These are phyloP conservation scores for Melocanna baccifera DNA, from an alignment of 176 grass and related monocot species.

Conservation along the genomic window DNA sequence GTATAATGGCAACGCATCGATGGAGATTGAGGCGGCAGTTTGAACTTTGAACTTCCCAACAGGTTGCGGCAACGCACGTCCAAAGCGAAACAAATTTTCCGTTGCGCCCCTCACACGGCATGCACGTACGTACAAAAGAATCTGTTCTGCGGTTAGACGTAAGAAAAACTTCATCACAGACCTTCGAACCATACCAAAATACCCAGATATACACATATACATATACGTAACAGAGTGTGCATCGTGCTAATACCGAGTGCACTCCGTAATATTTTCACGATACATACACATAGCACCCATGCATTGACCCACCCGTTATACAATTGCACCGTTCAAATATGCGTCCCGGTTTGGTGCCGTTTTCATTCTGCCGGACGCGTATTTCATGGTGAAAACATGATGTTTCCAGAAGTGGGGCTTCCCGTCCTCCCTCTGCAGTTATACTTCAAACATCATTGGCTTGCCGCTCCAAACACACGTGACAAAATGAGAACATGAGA, in stretches of 20 bases:
- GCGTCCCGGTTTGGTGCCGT: neutral
- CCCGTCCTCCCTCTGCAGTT: neutral
- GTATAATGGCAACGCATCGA: neutral
- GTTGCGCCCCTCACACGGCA: neutral
- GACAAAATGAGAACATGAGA: neutral
- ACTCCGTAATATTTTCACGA: neutral
- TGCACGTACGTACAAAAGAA: conserved; percentile 13
- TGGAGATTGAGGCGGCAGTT: neutral
- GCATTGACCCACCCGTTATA: no score
- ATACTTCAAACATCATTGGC: neutral
- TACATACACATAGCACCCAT: neutral
- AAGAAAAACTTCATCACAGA: neutral
- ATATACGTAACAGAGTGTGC: neutral
- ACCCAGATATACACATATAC: neutral
- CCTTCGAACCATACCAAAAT: neutral
- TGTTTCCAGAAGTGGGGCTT: neutral
- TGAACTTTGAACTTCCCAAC: neutral
- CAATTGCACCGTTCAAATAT: no score
- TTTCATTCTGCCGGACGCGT: neutral
- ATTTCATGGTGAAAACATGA: neutral
- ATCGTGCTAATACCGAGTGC: neutral
- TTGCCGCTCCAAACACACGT: neutral
- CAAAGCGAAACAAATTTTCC: conserved; percentile 24
- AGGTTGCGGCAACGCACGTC: neutral
- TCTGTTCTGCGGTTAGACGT: neutral